Base-by-base conservation (phyloP, 2,329 filamentous ascomycete species). In the Colletotrichum viniferum region DNA sequence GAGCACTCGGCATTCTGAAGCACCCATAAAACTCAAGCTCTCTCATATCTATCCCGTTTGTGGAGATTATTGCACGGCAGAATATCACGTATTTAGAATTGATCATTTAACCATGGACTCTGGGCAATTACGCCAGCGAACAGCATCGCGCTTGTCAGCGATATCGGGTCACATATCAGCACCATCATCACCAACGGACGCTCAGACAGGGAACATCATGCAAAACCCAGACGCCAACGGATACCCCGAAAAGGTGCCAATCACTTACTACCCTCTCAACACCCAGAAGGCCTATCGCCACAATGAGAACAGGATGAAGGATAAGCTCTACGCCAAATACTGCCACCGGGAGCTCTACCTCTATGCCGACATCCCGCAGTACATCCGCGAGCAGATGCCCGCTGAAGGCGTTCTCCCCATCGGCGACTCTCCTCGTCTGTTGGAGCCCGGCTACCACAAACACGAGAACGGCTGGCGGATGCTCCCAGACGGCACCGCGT, bases 381-480 rank as follows among this genome's bases (percentile, higher is more conserved):
- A 75, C 56, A 75, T 75, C 48, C 63, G 69, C 26, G n/a, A 68
- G 26, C 62, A 58, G 2, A 73, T 75, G 56, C 69, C 69, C 4
- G 32, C 30, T 5, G 58, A 73, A 28, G 73, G 73, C 7, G 24
- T 73, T 10, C 58, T 75, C 1, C 63, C 73, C 5, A 68, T 69
- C 16, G 30, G 32, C 4, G 62, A 64, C 5, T 56, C 63, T 9
- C 73, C 34, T 12, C 73, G 73, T 7, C 21, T 75, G 1, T 69
- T 75, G 13, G 73, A 75, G 28, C 73, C 69, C 3, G 73, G 73
- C 43, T 68, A 73, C n/a, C 73, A 75, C 34, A 24, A 26, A 2
- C 48, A 73, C 34, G 73, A 75, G 34, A 73, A 75, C 18, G 73
- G 73, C 34, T 75, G 73, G 73, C 28, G 69, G 2, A 64, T 70